phyloP scores from a whole-genome alignment of 352 stramenopile species.

The Phytophthora syringae region DNA sequence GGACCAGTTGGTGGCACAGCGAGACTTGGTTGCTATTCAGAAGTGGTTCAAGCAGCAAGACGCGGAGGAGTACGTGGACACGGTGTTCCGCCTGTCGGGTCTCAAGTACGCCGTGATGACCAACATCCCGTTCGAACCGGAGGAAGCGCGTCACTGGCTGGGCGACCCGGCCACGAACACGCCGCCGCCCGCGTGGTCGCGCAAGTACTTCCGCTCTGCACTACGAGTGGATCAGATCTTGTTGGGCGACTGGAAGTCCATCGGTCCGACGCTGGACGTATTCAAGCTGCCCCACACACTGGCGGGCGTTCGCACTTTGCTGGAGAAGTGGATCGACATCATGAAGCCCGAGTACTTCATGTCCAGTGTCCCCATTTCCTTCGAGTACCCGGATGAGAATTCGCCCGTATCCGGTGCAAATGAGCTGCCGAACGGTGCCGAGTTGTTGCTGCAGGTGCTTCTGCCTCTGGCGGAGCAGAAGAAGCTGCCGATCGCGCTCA shows the following conservation, averaged over 20 bases:
- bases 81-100: constrained; percentile 74
- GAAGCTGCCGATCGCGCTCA: constrained; percentile 92
- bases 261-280: constrained; percentile 67
- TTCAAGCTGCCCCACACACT: constrained; percentile 71
- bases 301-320: constrained; percentile 79
- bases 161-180: constrained; percentile 46
- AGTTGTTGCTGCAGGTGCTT: constrained; percentile 90
- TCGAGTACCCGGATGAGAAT: constrained; percentile 67
- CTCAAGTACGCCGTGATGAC: constrained; percentile 95
- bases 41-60: constrained; percentile 83
- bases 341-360: constrained; percentile 96
- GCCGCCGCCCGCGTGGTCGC: constrained; percentile 55
- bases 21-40: constrained; percentile 87
- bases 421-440: constrained; percentile 47
- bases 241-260: constrained; percentile 80
- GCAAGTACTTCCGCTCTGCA: constrained; percentile 88
- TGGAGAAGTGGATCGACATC: constrained; percentile 92
- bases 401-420: constrained; percentile 14
- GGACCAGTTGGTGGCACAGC: constrained; percentile 53
- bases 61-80: constrained; percentile 71
- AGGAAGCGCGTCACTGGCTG: constrained; percentile 65
- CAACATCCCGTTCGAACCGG: constrained; percentile 91
- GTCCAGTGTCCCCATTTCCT: constrained; percentile 93
- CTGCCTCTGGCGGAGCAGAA: constrained; percentile 89
- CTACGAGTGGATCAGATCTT: constrained; percentile 93